Conservation (phyloP, 192 early-diverging fungal genomes). For the Cladochytrium replicatum region DNA sequence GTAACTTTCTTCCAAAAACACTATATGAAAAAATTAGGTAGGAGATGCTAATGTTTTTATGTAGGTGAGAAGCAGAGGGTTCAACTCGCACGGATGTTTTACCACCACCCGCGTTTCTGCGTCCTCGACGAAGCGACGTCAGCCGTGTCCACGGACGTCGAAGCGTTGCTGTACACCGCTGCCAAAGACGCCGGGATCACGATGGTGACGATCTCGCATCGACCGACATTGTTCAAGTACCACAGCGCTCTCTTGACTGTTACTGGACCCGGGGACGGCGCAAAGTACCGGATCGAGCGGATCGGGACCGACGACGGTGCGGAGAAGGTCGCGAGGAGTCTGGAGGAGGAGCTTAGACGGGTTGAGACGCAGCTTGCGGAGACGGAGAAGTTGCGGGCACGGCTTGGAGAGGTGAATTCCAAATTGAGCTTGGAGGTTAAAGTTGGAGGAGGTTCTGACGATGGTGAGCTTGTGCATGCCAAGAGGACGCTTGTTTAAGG, state of each 20-base stretch:
- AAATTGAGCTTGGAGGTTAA: slow-evolving; percentile 23
- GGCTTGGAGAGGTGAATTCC: slow-evolving; percentile 33
- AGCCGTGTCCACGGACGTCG: slow-evolving; percentile 4
- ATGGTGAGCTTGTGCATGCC: slow-evolving; percentile 30
- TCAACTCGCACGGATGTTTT: slow-evolving; percentile 36
- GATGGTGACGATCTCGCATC: slow-evolving; percentile 83
- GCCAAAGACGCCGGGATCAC: slow-evolving; percentile 63
- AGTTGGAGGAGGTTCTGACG: not conserved
- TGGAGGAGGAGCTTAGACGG: slow-evolving; percentile 30
- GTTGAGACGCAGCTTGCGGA: slow-evolving; percentile 26
- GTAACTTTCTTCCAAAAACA: not conserved
- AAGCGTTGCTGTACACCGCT: slow-evolving; percentile 36
- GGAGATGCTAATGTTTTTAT: not conserved
- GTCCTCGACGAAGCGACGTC: slow-evolving; percentile 14
- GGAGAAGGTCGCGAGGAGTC: slow-evolving; percentile 16
- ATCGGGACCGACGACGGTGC: slow-evolving; percentile 20
- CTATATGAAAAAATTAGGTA: not conserved
- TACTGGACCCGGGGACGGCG: slow-evolving; percentile 25
- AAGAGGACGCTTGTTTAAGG: slow-evolving; percentile 38
- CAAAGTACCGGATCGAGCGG: slow-evolving; percentile 32
- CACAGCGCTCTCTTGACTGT: slow-evolving; percentile 33
- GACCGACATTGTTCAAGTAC: slow-evolving; percentile 38
- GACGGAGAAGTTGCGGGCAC: slow-evolving; percentile 19
- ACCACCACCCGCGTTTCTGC: slow-evolving; percentile 19
- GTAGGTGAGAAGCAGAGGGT: slow-evolving; percentile 36